Conservation (phyloP, 2,329 filamentous ascomycete genomes). For the Juglanconis sp. region DNA sequence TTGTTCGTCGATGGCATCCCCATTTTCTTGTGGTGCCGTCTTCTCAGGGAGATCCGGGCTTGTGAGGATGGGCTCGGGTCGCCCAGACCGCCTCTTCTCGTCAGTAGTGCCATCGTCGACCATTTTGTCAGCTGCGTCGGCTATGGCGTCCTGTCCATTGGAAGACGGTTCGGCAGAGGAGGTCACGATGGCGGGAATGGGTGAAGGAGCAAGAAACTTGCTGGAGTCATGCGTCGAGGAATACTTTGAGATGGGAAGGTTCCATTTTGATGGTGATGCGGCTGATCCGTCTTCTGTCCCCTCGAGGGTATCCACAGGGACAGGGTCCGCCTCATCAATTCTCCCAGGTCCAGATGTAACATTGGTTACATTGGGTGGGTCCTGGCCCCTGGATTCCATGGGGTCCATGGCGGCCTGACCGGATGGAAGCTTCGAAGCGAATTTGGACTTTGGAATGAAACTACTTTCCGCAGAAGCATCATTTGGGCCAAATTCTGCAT, state of each 20-base stretch:
- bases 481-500: conserved; percentile 1
- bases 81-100: conserved; percentile 31
- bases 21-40: conserved; percentile 60
- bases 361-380: conserved; percentile 18
- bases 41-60: conserved; percentile 36
- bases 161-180: conserved; percentile 15
- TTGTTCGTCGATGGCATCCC: conserved; percentile 80
- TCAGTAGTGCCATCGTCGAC: conserved; percentile 27
- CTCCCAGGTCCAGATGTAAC: conserved; percentile 18
- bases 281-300: conserved; percentile 20
- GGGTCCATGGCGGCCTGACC: conserved; percentile 17
- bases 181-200: conserved; percentile 21
- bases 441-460: conserved; percentile 25
- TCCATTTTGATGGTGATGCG: conserved; percentile 19
- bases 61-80: conserved; percentile 56
- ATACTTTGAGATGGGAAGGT: conserved; percentile 40
- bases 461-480: conserved; percentile 9
- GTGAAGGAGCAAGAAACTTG: conserved; percentile 17
- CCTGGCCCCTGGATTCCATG: conserved; percentile 14
- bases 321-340: conserved; percentile 20
- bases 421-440: conserved; percentile 20
- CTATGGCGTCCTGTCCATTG: conserved; percentile 19
- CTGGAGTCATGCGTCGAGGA: conserved; percentile 35
- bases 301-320: conserved; percentile 15
- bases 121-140: conserved; percentile 17